Evolutionary conservation across 768 basidiomycete genomes (phyloP).

Genomic region (Leccinellum luteum): DNA sequence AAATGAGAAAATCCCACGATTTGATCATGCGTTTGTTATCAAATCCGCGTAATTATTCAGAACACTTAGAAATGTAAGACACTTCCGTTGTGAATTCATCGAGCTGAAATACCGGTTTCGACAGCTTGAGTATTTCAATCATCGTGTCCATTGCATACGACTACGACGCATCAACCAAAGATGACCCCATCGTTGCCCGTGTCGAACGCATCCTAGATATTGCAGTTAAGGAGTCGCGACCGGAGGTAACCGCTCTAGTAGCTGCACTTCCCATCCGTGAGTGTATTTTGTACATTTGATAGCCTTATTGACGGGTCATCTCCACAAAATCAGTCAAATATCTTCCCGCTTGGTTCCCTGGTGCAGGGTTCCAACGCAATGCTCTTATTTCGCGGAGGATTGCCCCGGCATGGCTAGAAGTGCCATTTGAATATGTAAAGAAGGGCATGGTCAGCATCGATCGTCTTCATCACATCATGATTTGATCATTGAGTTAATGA

Average conservation of each 20-base stretch:
- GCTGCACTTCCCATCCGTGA: constrained; percentile 17
- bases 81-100: not conserved
- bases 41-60: constrained; percentile 18
- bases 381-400: constrained; percentile 10
- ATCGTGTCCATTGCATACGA: constrained; percentile 27
- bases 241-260: constrained; percentile 14
- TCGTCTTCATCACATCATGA: not conserved
- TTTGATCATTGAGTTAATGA: not conserved
- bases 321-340: constrained; percentile 8
- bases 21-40: constrained; percentile 29
- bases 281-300: not conserved
- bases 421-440: constrained; percentile 24
- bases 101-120: not conserved
- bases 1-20: constrained; percentile 31
- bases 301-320: not conserved
- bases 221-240: constrained; percentile 15
- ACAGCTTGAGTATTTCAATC: constrained; percentile 19
- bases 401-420: constrained; percentile 13
- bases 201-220: constrained; percentile 11
- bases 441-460: constrained; percentile 15
- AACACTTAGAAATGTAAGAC: constrained; percentile 23
- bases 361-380: constrained; percentile 17
- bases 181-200: constrained; percentile 21
- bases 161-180: constrained; percentile 11
- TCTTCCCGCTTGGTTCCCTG: constrained; percentile 24